These are phyloP conservation scores for Protea cynaroides DNA, from an alignment of 164 flowering plant genomes.

Conservation along the genomic window DNA sequence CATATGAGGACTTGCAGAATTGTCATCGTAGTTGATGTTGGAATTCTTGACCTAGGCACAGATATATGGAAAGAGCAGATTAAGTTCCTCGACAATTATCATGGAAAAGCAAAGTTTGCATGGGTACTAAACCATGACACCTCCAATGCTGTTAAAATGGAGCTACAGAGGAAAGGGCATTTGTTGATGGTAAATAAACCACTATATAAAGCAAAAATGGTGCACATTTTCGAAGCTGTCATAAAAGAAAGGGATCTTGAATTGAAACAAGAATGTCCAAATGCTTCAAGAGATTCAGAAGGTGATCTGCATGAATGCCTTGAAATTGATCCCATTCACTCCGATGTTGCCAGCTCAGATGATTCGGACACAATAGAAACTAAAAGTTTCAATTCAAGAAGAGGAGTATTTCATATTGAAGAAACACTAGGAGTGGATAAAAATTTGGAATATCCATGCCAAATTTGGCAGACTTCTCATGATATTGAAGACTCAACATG, in stretches of 20 bases:
- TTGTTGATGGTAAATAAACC: conserved; percentile 73
- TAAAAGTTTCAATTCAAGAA: conserved; percentile 12
- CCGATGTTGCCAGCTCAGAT: conserved; percentile 51
- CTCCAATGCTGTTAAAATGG: conserved; percentile 58
- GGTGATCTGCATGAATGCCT: conserved; percentile 52
- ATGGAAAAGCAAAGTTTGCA: conserved; percentile 57
- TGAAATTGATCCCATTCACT: conserved; percentile 54
- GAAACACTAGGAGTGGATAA: conserved; percentile 22
- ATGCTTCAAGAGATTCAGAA: conserved; percentile 20
- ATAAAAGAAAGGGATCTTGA: conserved; percentile 42
- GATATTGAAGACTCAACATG: conserved; percentile 9
- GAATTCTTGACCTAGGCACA: conserved; percentile 73
- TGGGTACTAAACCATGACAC: conserved; percentile 92
- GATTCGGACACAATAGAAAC: conserved; percentile 53
- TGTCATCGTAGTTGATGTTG: conserved; percentile 64
- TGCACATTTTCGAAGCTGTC: conserved; percentile 70
- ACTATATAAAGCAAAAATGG: conserved; percentile 74
- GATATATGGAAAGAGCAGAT: conserved; percentile 90
- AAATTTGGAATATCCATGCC: conserved; percentile 5
- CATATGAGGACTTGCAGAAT: conserved; percentile 25
- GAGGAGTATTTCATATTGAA: conserved; percentile 11
- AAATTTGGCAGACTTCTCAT: conserved; percentile 4
- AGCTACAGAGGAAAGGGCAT: conserved; percentile 75
- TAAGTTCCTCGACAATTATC: conserved; percentile 57
- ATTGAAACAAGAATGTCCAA: conserved; percentile 21